A percentile compares a stretch with the other conserved stretches of the same genome.
phyloP scores from a whole-genome alignment of 192 early-diverging fungal species.

The Mortierella hygrophila region DNA sequence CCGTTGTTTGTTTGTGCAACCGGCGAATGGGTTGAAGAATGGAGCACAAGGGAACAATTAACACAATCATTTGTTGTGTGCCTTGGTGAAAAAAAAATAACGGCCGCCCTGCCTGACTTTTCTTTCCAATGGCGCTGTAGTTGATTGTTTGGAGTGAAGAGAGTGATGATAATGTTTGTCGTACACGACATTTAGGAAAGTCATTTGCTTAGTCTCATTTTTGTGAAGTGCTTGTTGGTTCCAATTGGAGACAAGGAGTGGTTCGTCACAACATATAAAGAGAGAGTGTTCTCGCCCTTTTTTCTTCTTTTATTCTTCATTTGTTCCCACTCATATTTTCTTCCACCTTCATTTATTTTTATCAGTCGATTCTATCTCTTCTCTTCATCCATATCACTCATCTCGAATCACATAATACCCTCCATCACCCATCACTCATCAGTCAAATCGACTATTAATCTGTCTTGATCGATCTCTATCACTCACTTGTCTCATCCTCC shows the following conservation, averaged over 20 bases:
- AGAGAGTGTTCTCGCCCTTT: not conserved
- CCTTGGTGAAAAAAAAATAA: not conserved
- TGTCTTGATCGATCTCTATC: not conserved
- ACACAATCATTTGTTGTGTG: not conserved
- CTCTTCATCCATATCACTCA: not conserved
- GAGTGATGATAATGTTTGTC: slow-evolving; percentile 9
- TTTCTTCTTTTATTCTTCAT: not conserved
- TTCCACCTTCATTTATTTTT: not conserved
- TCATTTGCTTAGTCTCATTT: not conserved
- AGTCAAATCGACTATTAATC: not conserved
- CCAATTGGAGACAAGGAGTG: not conserved
- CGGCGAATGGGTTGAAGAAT: not conserved
- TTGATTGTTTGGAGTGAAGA: not conserved
- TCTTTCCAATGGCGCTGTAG: not conserved
- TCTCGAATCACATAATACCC: not conserved
- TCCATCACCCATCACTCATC: not conserved
- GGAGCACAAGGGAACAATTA: not conserved
- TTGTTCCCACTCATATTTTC: not conserved
- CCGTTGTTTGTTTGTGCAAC: not conserved
- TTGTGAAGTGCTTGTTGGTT: not conserved
- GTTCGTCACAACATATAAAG: not conserved
- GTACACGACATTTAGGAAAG: not conserved
- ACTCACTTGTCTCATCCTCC: not conserved
- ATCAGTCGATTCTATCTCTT: not conserved
- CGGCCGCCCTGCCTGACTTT: not conserved